Evolutionary conservation across 371 early-diverging fungal species (phyloP).

Genomic region (Blakeslea trispora): DNA sequence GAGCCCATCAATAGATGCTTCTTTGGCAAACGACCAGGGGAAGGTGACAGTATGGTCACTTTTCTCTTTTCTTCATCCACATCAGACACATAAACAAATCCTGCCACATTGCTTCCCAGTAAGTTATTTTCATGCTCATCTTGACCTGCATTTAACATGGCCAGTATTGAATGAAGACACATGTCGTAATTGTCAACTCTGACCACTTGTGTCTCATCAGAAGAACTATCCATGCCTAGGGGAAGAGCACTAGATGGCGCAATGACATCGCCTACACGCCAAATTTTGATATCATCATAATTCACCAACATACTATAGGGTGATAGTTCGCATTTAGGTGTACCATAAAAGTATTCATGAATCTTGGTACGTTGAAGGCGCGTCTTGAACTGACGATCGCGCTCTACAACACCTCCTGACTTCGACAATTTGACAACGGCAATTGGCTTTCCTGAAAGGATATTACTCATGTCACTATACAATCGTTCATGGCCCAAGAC

Average conservation of each 20-base stretch:
- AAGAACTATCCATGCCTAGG: slow-evolving; percentile 80
- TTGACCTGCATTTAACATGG: slow-evolving; percentile 75
- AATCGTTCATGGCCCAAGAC: slow-evolving; percentile 93
- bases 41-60: slow-evolving; percentile 84
- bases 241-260: slow-evolving; percentile 94
- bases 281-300: slow-evolving; percentile 75
- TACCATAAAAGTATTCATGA: slow-evolving; percentile 95
- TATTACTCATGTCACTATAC: slow-evolving; percentile 77
- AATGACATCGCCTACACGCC: slow-evolving; percentile 84
- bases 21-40: slow-evolving; percentile 86
- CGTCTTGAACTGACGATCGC: slow-evolving; percentile 72
- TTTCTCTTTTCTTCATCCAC: slow-evolving; percentile 80
- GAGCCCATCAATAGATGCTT: slow-evolving; percentile 80
- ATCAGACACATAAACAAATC: slow-evolving; percentile 91
- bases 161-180: slow-evolving; percentile 85
- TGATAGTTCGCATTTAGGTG: slow-evolving; percentile 67
- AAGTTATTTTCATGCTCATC: slow-evolving; percentile 62
- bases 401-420: slow-evolving; percentile 92
- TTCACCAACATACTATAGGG: slow-evolving; percentile 84
- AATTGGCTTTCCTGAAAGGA: slow-evolving; percentile 55
- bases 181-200: slow-evolving; percentile 83
- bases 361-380: slow-evolving; percentile 76
- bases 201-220: slow-evolving; percentile 77
- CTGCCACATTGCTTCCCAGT: slow-evolving; percentile 74
- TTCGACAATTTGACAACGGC: slow-evolving; percentile 85